Conservation (phyloP, 2,329 filamentous ascomycete genomes). For the Purpureocillium lavendulum region DNA sequence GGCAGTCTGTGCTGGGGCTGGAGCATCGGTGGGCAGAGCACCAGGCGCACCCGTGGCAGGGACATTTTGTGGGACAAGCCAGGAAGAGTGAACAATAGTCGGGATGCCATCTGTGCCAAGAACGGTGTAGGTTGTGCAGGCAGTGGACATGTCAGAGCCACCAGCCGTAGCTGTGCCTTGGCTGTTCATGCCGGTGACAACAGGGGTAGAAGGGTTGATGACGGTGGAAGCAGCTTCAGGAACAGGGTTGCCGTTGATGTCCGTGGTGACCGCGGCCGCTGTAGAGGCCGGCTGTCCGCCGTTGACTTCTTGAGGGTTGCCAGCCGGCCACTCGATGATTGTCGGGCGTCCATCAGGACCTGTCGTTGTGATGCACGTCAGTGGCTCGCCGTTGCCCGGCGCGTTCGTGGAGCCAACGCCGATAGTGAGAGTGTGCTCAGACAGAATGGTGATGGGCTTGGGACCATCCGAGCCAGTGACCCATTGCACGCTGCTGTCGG, state of each 20-base stretch:
- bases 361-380: slow-evolving; percentile 12
- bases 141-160: slow-evolving; percentile 6
- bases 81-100: slow-evolving; percentile 18
- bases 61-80: slow-evolving; percentile 8
- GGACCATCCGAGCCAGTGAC: slow-evolving; percentile 7
- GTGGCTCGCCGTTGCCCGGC: slow-evolving; percentile 1
- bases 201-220: neutral
- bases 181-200: neutral
- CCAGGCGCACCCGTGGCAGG: slow-evolving; percentile 1
- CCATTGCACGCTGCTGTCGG: slow-evolving; percentile 15
- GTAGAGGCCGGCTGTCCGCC: slow-evolving; percentile 7
- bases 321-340: slow-evolving; percentile 11
- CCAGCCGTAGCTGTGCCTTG: neutral
- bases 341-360: slow-evolving; percentile 18
- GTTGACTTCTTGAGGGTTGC: slow-evolving; percentile 4
- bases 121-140: slow-evolving; percentile 18
- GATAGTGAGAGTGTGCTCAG: slow-evolving; percentile 14
- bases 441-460: slow-evolving; percentile 12
- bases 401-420: slow-evolving; percentile 1
- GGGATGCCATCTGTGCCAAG: slow-evolving; percentile 18
- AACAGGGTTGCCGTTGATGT: slow-evolving; percentile 2
- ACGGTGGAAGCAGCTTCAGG: slow-evolving; percentile 4
- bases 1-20: neutral
- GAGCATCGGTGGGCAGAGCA: neutral
- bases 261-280: slow-evolving; percentile 5